Base-by-base conservation (phyloP, 129 eudicot genomes). In the Cynara cardunculus region DNA sequence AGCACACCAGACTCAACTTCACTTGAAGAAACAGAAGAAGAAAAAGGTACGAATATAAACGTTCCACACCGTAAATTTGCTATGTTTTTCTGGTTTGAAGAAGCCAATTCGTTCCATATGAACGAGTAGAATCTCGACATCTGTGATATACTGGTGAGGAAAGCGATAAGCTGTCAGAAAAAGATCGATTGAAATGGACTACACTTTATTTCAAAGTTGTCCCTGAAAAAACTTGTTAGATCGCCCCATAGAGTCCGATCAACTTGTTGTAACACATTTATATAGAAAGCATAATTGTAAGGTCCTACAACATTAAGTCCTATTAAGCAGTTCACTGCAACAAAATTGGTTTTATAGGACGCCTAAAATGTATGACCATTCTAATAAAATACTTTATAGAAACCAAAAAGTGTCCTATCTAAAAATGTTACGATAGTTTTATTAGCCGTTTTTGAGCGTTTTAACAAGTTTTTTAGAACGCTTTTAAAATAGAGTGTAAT, bases 81-180 rank as follows among this genome's bases (percentile, higher is more conserved):
- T 71, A 78, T 13, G 30, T 82, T 79, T 81, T 78, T 86, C 78
- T 85, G 77, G 71, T 87, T 83, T 64, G 91, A 86, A 64, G 84
- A 71, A 83, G 79, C 73, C 92, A 87, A 79, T 82, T 81, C 89
- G n/a, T 81, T 89, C 92, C 92, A 92, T n/a, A 92, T 74, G 71
- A 80, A 90, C 12, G 89, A 25, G 80, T 92, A 94, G 67, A 92
- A 89, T 24, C 86, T 92, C 21, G 92, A 85, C 98, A 94, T 94
- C 78, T 94, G 97, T 59, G 88, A 85, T 44, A 92, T 18, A 77
- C 98, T 93, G 93, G 31, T 44, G 64, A 18, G 39, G 65, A 28
- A 72, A 81, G 64, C 39, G 39, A 74, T 25, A 80, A 49, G 24
- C 19, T 28, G 59, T 81, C 71, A 76, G 56, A 65, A 28, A 69